Base-by-base conservation (phyloP, 2,329 filamentous ascomycete genomes). In the Fusarium veterinarium region DNA sequence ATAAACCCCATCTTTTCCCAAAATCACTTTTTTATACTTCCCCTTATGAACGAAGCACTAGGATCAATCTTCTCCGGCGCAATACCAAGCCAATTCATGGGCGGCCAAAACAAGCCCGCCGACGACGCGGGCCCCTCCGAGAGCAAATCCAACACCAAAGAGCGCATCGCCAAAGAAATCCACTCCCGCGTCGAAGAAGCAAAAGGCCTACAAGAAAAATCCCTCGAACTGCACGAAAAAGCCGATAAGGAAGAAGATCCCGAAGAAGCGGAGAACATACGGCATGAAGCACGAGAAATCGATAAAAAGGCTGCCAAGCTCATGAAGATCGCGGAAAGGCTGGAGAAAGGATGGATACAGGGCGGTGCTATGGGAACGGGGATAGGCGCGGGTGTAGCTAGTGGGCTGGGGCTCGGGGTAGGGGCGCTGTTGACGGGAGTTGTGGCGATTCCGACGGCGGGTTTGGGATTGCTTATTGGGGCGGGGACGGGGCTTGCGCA, bases 251-350 rank as follows among this genome's bases (percentile, higher is more conserved):
- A 48, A 12, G 33, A 68, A 10, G 65, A 75, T 5, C 48, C 71
- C 0, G 53, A 75, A 20, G 33, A 57, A 28, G 73, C 68, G 8
- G 60, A 74, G 16, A 45, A 76, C 9, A 53, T 75, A 17, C 41
- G 48, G 6, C 31, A 46, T 41, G 60, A 76, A 52, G 73, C 73
- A 4, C 60, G 65, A 0, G 65, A 76, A 30, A 62, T 64, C 2
- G 73, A 75, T 23, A 75, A 75, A 19, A 75, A 73, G 17, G 73
- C 73, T 0, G 73, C 73, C 9, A 75, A 75, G 49, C 52, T 75
- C 1, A 75, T 75, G 73, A 76, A 75, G 31, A 76, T 69, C 6
- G 73, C 73, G 0, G 73, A 75, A 1, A 42, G 73, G 4, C 38
- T 75, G 0, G 61, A 75, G n/a, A 69, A 73, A 5, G 73, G 73